Base-by-base conservation (phyloP, 345 rosid species). In the thale cress (Arabidopsis thaliana) region DNA sequence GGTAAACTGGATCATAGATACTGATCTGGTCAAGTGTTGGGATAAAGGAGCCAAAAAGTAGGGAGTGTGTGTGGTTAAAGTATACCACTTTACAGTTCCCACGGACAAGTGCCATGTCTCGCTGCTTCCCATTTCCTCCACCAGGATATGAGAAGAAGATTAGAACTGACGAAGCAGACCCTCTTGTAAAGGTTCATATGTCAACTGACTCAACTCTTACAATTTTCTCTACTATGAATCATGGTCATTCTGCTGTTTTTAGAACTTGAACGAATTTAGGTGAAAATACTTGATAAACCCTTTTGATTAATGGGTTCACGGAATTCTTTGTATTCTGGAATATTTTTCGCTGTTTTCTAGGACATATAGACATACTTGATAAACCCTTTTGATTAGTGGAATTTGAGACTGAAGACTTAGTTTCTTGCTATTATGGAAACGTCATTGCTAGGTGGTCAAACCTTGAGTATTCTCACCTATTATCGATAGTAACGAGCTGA, bases 121-220 rank as follows among this genome's bases (percentile, higher is more conserved):
- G 97, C 73, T 91, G 98, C 90, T 94, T 94, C 83, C 95, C 96
- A 4, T 91, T 94, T 79, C 97, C 96, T 9, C 98, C 97, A 8
- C 93, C 96, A 46, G 98, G 98, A 83, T 94, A 91, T 83, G 93
- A 82, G 79, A 89, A 87, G 89, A 88, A 89, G 85, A 75, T 83
- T 64, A 81, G 76, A 69, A 70, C 82, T 61, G 85, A 85, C 10
- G 85, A 83, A 55, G 53, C 71, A 9, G 91, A 87, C 84, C 73
- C 76, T 28, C 83, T 88, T 41, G 66, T 83, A 78, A 88, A 91
- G 98, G 98, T 93, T 51, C 69, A 75, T 67, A 78, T 77, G 83
- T 82, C 78, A 81, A 16, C 20, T 16, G 20, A 16, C 20, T 16
- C 20, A 16, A 76, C 79, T 83, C 82, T 83, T 84, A 65, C 75